phyloP scores from a whole-genome alignment of 768 basidiomycete species.

The Suillus subalutaceus region DNA sequence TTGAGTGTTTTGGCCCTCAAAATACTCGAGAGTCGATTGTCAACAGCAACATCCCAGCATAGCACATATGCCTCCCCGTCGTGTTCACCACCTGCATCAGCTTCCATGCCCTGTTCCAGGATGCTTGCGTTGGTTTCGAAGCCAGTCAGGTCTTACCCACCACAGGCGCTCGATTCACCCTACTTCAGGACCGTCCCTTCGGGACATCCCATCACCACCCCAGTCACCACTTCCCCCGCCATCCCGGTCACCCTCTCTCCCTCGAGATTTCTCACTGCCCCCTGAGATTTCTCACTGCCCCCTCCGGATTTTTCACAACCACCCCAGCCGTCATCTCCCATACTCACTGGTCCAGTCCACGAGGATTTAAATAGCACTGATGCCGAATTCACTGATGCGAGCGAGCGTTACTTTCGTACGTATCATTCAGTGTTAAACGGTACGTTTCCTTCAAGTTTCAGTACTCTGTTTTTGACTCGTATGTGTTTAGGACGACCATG shows the following conservation, averaged over 20 bases:
- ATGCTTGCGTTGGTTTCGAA: not conserved
- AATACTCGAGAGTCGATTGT: not conserved
- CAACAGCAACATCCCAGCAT: not conserved
- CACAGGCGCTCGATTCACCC: not conserved
- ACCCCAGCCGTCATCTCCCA: not conserved
- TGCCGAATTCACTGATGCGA: not conserved
- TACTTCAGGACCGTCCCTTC: not conserved
- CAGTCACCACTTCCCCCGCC: no score
- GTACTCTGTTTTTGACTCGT: conserved; percentile 4
- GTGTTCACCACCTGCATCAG: not conserved
- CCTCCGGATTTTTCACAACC: not conserved
- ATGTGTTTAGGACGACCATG: conserved; percentile 11
- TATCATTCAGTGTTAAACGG: conserved; percentile 6
- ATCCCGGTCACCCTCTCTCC: not conserved
- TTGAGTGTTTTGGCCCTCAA: no score
- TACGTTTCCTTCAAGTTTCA: not conserved
- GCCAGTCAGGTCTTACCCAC: not conserved
- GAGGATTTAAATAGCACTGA: not conserved
- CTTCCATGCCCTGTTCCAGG: not conserved
- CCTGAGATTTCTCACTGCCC: not conserved
- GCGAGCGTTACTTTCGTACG: not conserved
- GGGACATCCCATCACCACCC: not conserved
- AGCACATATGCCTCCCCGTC: not conserved
- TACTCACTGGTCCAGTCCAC: not conserved
- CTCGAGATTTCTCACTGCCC: not conserved